phyloP scores from a whole-genome alignment of 495 filamentous ascomycete species.

The Mytilinidion resinicola region DNA sequence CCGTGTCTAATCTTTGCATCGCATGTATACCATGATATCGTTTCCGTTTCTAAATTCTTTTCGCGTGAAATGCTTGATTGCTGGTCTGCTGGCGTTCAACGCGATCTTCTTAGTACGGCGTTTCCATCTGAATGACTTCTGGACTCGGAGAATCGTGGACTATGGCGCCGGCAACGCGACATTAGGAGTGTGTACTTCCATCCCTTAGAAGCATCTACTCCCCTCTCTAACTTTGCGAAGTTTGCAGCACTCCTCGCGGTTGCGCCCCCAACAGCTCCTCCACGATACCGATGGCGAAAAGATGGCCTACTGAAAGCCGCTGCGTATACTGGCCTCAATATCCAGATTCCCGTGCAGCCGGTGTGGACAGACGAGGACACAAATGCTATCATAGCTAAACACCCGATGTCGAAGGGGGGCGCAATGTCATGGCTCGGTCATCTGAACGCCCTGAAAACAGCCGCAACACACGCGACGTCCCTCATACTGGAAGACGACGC shows the following conservation, averaged over 20 bases:
- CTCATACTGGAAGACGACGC: slow-evolving; percentile 8
- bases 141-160: background rate
- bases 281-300: slow-evolving; percentile 3
- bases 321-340: background rate
- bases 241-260: slow-evolving; percentile 5
- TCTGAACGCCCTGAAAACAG: slow-evolving; percentile 3
- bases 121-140: background rate
- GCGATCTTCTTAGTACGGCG: background rate
- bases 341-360: slow-evolving; percentile 2
- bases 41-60: background rate
- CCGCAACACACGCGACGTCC: slow-evolving; percentile 1
- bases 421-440: slow-evolving; percentile 7
- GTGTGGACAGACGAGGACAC: slow-evolving; percentile 4
- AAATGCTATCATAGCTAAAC: background rate
- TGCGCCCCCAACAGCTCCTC: background rate
- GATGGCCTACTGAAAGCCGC: slow-evolving; percentile 8
- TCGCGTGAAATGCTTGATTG: background rate
- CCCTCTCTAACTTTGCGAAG: background rate
- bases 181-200: background rate
- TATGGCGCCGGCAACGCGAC: slow-evolving; percentile 1
- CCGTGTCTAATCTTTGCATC: too few species aligned
- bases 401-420: background rate
- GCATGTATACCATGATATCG: too few species aligned
- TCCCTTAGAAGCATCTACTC: background rate
- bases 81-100: background rate